Conservation (phyloP, 1,284 basidiomycete species). For the Takashimella koratensis region DNA sequence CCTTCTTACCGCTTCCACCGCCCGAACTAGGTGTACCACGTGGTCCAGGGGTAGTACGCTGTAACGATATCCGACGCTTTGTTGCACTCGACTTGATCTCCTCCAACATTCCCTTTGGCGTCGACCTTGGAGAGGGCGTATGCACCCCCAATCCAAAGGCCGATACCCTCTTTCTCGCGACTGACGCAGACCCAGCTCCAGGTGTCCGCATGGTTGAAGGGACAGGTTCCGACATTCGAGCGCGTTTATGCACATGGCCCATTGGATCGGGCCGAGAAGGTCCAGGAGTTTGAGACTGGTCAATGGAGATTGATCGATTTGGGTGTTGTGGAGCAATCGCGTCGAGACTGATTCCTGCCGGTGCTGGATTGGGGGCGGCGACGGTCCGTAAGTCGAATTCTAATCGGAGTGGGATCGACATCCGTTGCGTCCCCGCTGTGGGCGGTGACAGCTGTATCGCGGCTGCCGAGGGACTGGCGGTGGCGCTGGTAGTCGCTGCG, state of each 20-base stretch:
- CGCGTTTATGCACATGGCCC: background rate
- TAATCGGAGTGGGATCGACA: background rate
- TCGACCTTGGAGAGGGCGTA: background rate
- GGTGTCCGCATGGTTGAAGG: background rate
- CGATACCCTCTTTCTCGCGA: too few species aligned
- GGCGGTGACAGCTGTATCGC: background rate
- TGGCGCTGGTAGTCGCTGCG: too few species aligned
- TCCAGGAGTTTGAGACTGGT: background rate
- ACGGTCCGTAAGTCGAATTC: background rate
- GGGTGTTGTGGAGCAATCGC: too few species aligned
- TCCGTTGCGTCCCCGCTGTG: background rate
- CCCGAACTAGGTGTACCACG: background rate
- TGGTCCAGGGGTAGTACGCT: background rate
- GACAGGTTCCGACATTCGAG: background rate
- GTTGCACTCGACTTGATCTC: background rate
- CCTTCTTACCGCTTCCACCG: background rate
- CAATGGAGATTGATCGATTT: background rate
- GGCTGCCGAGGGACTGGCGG: too few species aligned
- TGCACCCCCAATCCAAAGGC: background rate
- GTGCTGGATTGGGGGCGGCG: background rate
- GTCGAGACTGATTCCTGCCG: background rate
- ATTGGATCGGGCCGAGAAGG: too few species aligned
- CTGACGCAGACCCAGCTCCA: background rate
- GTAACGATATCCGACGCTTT: background rate
- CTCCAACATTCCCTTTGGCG: background rate